Evolutionary conservation across 257 asterid species (phyloP), one percentile per base, ranked within the genome.

Genomic region (Fraxinus cuspidata): DNA sequence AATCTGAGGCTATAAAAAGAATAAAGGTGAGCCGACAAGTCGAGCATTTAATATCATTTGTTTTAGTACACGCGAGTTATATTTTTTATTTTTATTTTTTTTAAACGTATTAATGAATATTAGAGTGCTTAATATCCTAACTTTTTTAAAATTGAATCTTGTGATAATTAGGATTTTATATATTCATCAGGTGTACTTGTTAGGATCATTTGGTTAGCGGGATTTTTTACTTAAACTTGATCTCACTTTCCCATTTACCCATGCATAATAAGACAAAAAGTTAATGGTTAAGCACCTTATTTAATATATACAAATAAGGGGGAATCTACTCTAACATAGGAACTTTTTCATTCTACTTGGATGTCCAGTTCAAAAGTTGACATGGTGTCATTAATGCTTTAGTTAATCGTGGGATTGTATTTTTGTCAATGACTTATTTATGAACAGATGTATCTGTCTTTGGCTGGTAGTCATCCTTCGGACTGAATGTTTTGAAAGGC

Each of bases 21-120:
- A 96, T 87, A 69, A 87, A 95, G 97, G 99, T 95, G 82, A 80
- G 91, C 75, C 15, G 79, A 58, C 66, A 37, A 42, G 68, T 70
- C 70, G n/a, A 7, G 49, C 78, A 70, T 64, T 66, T 71, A 68
- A 75, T 31, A 35, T 77, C 64, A 63, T 80, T 76, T n/a, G 72
- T 47, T 74, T 77, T 77, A 53, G 76, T 78, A 71, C 70, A 65
- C 42, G 67, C 12, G 27, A 53, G 70, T 74, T 71, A 8, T 32
- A 70, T 51, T 9, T 2, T 18, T 65, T 15, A 47, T 37, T 42
- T 66, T 21, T 16, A 34, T 42, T 8, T 58, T 77, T 56, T 37
- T 47, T 37, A 27, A 75, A 23, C 28, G 23, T 75, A 28, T 51
- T 58, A 67, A 72, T 65, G 65, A 67, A 51, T 65, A 35, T 56